Conservation (phyloP, 1,139 yeast genomes). For the Saccharomyces hybrid region DNA sequence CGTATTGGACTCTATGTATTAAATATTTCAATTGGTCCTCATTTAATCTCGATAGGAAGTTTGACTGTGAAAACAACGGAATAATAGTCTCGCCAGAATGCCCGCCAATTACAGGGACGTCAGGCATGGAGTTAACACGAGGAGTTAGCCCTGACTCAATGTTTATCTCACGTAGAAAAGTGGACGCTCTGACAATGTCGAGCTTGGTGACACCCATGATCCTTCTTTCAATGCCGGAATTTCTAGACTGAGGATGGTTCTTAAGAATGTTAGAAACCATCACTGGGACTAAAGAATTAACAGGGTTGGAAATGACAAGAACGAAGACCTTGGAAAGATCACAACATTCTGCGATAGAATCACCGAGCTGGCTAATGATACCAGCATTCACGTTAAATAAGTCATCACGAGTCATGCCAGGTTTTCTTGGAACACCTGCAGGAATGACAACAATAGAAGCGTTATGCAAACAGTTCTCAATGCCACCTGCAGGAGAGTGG, state of each 20-base stretch:
- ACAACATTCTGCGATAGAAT: constrained; percentile 55
- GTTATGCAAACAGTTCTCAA: constrained; percentile 53
- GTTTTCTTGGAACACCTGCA: constrained; percentile 96
- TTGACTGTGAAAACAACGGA: constrained; percentile 58
- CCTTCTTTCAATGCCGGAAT: constrained; percentile 69
- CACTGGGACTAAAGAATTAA: constrained; percentile 91
- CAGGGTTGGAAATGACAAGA: constrained; percentile 85
- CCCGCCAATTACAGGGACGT: constrained; percentile 88
- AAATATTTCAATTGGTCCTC: constrained; percentile 46
- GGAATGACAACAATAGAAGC: constrained; percentile 82
- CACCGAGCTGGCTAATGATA: constrained; percentile 76
- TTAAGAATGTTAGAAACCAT: constrained; percentile 58
- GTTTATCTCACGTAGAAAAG: constrained; percentile 59
- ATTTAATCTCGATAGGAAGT: constrained; percentile 7
- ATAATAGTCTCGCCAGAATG: constrained; percentile 69
- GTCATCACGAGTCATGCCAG: constrained; percentile 97
- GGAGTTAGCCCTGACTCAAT: constrained; percentile 40
- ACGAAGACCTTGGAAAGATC: constrained; percentile 37
- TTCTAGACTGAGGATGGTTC: constrained; percentile 32
- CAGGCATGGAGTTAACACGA: constrained; percentile 22
- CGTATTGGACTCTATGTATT: constrained; percentile 85
- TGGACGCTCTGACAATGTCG: constrained; percentile 83
- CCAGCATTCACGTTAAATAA: constrained; percentile 89
- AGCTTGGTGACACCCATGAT: constrained; percentile 90
- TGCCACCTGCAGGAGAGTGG: constrained; percentile 59